Evolutionary conservation across 2,329 filamentous ascomycete species (phyloP), one percentile per base, ranked within the genome.

Genomic region (Colletotrichum paranaense): DNA sequence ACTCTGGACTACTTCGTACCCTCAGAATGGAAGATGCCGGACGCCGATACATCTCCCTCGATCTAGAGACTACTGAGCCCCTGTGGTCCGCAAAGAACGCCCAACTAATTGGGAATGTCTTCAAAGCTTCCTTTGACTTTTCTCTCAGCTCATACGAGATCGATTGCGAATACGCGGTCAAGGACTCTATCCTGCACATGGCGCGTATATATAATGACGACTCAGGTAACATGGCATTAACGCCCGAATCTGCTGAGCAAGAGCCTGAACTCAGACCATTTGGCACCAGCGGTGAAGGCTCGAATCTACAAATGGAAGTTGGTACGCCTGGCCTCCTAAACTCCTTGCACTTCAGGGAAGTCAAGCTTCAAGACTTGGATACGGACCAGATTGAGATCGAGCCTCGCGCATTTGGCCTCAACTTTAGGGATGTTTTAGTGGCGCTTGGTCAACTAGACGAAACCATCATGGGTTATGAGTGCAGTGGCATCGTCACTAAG

Each of bases 401-500:
- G 59, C 74, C 78, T 35, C 68, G 74, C 24, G 79, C 78, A 1
- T 76, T 76, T 7, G 75, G 78, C n/a, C 64, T 80, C n/a, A 79
- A 80, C 67, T 79, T 78, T 65, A 72, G 77, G 22, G 79, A 80
- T 38, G 72, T 79, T 3, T 52, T 79, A 11, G 72, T 78, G 11
- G 71, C 53, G 11, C 76, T 77, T 52, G 79, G 78, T 6, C 73
- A 79, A 57, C 59, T 79, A 1, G 56, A 75, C 3, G 70, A 70
- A 14, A 64, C 74, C 12, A 66, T 68, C 62, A 74, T 84, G n/a
- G 79, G 79, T 9, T 67, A 77, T 5, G 81, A 84, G 35, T 82
- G 81, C 5, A 75, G 81, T 1, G 83, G 83, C 0, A 72, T 79
- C 12, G 79, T 84, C 0, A 74, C 77, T 0, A 78, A 77, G 8